Evolutionary conservation across 768 basidiomycete species (phyloP), one percentile per base, ranked within the genome.

Genomic region (Rhizopogon sp.): DNA sequence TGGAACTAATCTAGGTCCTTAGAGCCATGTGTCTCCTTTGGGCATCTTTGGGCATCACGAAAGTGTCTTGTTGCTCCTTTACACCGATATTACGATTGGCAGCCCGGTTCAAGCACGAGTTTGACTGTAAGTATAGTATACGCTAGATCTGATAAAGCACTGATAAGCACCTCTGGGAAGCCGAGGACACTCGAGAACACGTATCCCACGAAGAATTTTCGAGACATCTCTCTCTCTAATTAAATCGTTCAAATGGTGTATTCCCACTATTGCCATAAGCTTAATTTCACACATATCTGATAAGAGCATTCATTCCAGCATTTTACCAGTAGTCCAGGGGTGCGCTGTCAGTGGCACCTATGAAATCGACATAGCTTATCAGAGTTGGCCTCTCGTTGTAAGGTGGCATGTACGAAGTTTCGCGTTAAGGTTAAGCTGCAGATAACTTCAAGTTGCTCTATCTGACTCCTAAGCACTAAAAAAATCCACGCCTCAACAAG

Each of bases 151-250:
- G 56, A 90, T 89, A 55, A 62, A 77, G 45, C 25, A 88, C 87
- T 60, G 88, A 90, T 64, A 81, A 79, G 60, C 63, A 84, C 87
- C 65, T 87, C 85, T 29, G 80, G 80, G 41, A 85, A 85, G 64
- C 82, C 85, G 3, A 73, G 75, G 31, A 81, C 81, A 5, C 68
- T 70, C 37, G 65, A 17, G 43, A 4, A 25, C 25, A 25, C 25
- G 25, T 64, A 37, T 60, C 59, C 6, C 68, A 72, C 29, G 69
- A 68, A 20, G 47, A 74, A 37, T 25, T 76, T 76, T 61, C 55
- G 74, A 33, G 58, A 42, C n/a, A 5, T 31, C 17, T 41, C 20
- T 10, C n/a, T 5, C 17, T 37, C 25, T 25, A 25, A 25, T 25
- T 25, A 25, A n/a, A 7, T 40, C n/a, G n/a, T n/a, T n/a, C 39